Conservation (phyloP, 192 early-diverging fungal genomes). For the Rhizophagus sp. region DNA sequence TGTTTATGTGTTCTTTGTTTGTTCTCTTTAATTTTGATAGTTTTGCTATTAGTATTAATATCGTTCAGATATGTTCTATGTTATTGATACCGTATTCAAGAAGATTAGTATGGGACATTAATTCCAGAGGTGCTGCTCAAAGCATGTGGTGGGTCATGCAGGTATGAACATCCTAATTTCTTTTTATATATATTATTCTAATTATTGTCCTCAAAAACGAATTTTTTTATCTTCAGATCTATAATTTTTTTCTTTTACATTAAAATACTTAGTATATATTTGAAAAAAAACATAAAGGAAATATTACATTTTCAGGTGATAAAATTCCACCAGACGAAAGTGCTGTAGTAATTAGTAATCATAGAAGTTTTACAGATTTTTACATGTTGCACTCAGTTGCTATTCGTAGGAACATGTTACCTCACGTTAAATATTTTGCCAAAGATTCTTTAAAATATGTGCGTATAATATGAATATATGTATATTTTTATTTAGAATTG, state of each 20-base stretch:
- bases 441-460: conserved; percentile 64
- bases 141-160: conserved; percentile 60
- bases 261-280: conserved; percentile 31
- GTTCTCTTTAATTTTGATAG: conserved; percentile 19
- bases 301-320: conserved; percentile 60
- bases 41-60: conserved; percentile 47
- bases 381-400: conserved; percentile 60
- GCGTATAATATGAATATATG: conserved; percentile 5
- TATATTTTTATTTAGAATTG: background rate
- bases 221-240: no score
- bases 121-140: conserved; percentile 47
- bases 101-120: conserved; percentile 51
- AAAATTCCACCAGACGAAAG: conserved; percentile 48
- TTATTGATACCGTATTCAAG: conserved; percentile 50
- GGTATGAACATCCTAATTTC: conserved; percentile 26
- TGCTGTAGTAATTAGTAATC: conserved; percentile 58
- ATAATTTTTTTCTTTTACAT: background rate
- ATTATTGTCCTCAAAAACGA: background rate
- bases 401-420: conserved; percentile 50
- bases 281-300: conserved; percentile 38
- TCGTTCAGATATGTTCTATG: conserved; percentile 51
- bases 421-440: conserved; percentile 59
- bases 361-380: conserved; percentile 57
- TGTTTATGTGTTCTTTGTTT: background rate
- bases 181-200: background rate